A percentile compares a stretch with the other conserved stretches of the same genome.
Evolutionary conservation across 768 basidiomycete genomes (phyloP).

Genomic region (Tricholoma matsutake): DNA sequence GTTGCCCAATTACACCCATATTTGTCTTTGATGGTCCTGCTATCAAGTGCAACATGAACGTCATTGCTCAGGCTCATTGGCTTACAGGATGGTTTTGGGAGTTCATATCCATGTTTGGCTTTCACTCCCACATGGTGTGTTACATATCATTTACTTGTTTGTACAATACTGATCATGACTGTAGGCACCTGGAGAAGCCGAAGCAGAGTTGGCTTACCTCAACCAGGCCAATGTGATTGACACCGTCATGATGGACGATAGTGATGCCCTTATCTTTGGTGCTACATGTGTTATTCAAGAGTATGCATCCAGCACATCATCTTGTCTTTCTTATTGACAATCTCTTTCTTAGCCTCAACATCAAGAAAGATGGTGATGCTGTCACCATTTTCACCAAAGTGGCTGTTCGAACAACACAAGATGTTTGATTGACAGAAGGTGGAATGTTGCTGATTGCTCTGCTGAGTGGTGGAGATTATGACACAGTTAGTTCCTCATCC

Average conservation of each 20-base stretch:
- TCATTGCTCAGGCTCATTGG: constrained; percentile 24
- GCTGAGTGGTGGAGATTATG: constrained; percentile 66
- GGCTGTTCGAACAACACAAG: neutral
- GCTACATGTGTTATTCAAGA: constrained; percentile 31
- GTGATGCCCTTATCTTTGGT: constrained; percentile 46
- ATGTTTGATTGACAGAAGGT: constrained; percentile 19
- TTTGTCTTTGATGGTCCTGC: constrained; percentile 53
- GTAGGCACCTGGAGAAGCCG: constrained; percentile 47
- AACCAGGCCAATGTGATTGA: constrained; percentile 38
- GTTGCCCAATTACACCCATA: constrained; percentile 33
- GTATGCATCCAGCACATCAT: too few relatives aligned
- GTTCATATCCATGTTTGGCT: constrained; percentile 42
- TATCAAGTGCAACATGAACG: constrained; percentile 34
- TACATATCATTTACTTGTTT: too few relatives aligned
- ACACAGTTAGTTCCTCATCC: constrained; percentile 45
- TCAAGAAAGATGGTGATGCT: neutral
- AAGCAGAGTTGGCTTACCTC: constrained; percentile 46
- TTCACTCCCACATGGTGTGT: constrained; percentile 30
- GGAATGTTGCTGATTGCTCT: constrained; percentile 63
- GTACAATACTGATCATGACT: too few relatives aligned
- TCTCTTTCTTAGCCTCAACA: neutral
- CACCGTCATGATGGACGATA: constrained; percentile 46
- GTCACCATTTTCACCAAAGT: constrained; percentile 4
- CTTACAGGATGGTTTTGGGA: constrained; percentile 21
- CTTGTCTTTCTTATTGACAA: constrained; percentile 34